Evolutionary conservation across 306 rosid genomes (phyloP).

Genomic region (Quercus rubra): DNA sequence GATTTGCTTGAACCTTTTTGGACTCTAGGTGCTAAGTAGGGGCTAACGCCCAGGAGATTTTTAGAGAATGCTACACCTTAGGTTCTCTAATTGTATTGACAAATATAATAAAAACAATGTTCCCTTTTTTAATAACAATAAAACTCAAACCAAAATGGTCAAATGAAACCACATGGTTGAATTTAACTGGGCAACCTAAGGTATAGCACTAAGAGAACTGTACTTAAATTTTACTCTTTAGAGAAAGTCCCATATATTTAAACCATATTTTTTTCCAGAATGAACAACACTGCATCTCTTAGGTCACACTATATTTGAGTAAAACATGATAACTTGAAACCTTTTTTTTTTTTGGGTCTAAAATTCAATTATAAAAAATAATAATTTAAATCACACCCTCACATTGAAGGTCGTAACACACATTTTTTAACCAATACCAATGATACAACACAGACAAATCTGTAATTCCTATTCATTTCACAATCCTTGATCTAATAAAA

Average conservation of each 20-base stretch:
- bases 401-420: background rate
- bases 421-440: slow-evolving; percentile 24
- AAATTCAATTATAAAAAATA: background rate
- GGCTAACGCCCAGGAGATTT: no score
- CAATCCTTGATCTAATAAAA: slow-evolving; percentile 20
- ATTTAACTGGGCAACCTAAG: no score
- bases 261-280: background rate
- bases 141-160: no score
- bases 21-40: no score
- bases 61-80: background rate
- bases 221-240: no score
- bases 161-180: no score
- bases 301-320: background rate
- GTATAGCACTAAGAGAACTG: no score
- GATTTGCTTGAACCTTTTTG: no score
- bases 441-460: slow-evolving; percentile 24
- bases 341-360: background rate
- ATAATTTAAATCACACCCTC: slow-evolving; percentile 22
- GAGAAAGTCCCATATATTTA: background rate
- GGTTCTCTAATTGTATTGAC: no score
- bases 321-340: background rate
- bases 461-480: slow-evolving; percentile 12
- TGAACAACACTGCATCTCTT: background rate
- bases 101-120: no score
- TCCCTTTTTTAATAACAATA: no score